phyloP scores from a whole-genome alignment of 495 filamentous ascomycete species.

The Xanthoparmelia taractica region DNA sequence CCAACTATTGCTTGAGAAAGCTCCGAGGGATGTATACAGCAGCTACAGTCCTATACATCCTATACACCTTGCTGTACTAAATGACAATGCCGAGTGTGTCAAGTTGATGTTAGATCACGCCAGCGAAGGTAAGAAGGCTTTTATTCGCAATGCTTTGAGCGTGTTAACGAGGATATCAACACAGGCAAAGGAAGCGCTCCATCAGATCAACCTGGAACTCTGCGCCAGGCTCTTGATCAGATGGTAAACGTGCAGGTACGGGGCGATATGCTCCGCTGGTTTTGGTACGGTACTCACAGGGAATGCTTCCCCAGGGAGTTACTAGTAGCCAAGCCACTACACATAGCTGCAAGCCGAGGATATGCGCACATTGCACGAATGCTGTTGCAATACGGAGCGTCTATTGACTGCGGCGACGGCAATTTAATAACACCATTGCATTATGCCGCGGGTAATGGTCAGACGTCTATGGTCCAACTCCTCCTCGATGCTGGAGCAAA shows the following conservation, averaged over 20 bases:
- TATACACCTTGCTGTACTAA: slow-evolving; percentile 6
- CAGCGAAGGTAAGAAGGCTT: not conserved
- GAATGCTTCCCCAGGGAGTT: not conserved
- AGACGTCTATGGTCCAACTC: not conserved
- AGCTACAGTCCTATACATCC: not conserved
- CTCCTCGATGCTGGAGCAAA: slow-evolving; percentile 9
- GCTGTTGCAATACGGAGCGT: slow-evolving; percentile 21
- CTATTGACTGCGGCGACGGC: slow-evolving; percentile 8
- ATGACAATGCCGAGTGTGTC: not conserved
- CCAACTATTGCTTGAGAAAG: not conserved
- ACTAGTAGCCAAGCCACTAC: slow-evolving; percentile 5
- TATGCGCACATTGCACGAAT: slow-evolving; percentile 10
- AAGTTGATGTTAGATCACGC: not conserved
- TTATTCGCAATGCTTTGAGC: too few species aligned
- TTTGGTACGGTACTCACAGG: not conserved
- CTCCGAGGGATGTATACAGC: not conserved
- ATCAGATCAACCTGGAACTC: not conserved
- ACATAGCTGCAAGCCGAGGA: slow-evolving; percentile 18
- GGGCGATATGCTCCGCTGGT: not conserved
- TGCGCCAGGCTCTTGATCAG: not conserved
- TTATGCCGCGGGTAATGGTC: not conserved
- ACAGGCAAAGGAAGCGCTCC: not conserved
- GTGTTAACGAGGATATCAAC: not conserved
- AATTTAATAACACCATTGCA: slow-evolving; percentile 19
- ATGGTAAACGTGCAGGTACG: not conserved